A percentile compares a stretch with the other conserved stretches of the same genome.
Evolutionary conservation across 2,329 filamentous ascomycete genomes (phyloP).

Genomic region (Orbilia ellipsospora): DNA sequence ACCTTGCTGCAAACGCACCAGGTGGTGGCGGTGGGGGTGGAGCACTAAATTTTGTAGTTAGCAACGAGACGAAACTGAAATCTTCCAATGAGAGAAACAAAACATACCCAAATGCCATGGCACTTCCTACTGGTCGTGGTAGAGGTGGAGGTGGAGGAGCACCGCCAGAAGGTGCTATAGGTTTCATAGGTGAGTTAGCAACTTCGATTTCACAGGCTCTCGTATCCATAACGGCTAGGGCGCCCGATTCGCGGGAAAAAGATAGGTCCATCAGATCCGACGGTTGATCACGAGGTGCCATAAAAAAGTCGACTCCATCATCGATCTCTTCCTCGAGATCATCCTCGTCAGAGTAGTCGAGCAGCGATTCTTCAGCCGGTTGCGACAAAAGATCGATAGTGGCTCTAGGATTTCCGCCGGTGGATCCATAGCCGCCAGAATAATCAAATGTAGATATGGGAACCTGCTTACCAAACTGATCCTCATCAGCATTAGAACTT

Average conservation of each 20-base stretch:
- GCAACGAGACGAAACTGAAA: too few species aligned
- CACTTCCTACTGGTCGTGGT: too few species aligned
- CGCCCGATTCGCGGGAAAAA: not conserved
- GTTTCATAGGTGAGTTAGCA: too few species aligned
- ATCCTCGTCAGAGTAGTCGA: slow-evolving; percentile 15
- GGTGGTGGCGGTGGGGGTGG: not conserved
- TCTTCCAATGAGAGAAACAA: too few species aligned
- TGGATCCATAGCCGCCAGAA: not conserved
- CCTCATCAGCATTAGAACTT: not conserved
- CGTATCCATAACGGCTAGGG: too few species aligned
- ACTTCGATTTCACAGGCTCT: too few species aligned
- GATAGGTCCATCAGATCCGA: not conserved
- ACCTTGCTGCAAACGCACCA: not conserved
- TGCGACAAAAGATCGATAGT: not conserved
- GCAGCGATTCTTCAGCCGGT: not conserved
- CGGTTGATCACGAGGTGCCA: not conserved
- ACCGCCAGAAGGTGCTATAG: not conserved
- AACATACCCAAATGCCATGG: too few species aligned
- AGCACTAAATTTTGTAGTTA: too few species aligned
- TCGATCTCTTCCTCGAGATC: slow-evolving; percentile 3
- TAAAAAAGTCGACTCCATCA: not conserved
- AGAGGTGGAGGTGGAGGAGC: not conserved
- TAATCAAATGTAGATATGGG: not conserved
- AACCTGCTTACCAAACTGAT: slow-evolving; percentile 35
- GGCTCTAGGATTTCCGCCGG: not conserved